Evolutionary conservation across 768 basidiomycete species (phyloP).

Genomic region (Roridomyces roridus): DNA sequence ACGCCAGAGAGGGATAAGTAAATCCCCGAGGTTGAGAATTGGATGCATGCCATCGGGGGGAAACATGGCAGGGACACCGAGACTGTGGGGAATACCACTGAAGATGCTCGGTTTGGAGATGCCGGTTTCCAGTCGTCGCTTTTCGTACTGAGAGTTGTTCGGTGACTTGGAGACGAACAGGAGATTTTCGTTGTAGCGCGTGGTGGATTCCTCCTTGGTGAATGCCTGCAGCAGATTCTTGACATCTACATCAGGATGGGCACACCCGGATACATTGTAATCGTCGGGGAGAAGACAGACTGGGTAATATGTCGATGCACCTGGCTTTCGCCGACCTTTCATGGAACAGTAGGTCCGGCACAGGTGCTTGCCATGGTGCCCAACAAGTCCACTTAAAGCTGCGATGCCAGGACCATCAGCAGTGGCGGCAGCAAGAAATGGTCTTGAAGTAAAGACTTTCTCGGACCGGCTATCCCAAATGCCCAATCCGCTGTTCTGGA

Average conservation of each 20-base stretch:
- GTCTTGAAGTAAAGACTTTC: neutral
- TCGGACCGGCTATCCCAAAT: constrained; percentile 29
- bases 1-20: constrained; percentile 30
- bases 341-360: constrained; percentile 11
- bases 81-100: constrained; percentile 32
- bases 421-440: constrained; percentile 17
- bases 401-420: constrained; percentile 35
- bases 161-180: neutral
- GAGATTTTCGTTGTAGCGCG: neutral
- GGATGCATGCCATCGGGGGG: constrained; percentile 38
- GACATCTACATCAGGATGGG: neutral
- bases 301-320: constrained; percentile 3
- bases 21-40: constrained; percentile 31
- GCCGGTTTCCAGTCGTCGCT: constrained; percentile 37
- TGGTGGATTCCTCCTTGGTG: neutral
- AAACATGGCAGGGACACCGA: constrained; percentile 44
- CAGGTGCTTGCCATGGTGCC: constrained; percentile 3
- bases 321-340: neutral
- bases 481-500: constrained; percentile 26
- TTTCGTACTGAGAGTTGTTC: constrained; percentile 26
- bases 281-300: neutral
- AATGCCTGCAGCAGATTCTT: neutral
- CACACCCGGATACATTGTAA: neutral
- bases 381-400: constrained; percentile 37
- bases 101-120: constrained; percentile 44